Evolutionary conservation across 208 protist genomes (phyloP).

Genomic region (Crithidia thermophila): DNA sequence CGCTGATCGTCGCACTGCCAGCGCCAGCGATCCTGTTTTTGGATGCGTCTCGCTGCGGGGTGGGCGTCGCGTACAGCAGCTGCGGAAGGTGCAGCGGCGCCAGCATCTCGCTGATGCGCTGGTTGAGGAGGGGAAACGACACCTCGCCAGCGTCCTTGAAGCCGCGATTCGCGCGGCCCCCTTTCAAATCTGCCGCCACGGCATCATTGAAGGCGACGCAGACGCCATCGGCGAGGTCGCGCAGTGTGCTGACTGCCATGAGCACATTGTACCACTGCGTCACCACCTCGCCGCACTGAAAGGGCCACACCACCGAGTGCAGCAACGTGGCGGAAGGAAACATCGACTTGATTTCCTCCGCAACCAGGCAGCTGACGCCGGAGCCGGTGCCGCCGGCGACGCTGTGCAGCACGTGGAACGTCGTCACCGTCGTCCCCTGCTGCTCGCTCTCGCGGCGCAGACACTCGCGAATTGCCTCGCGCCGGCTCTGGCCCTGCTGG

Average conservation of each 20-base stretch:
- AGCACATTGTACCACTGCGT: slow-evolving; percentile 90
- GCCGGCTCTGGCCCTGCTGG: slow-evolving; percentile 56
- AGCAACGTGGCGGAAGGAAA: slow-evolving; percentile 64
- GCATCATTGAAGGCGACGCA: slow-evolving; percentile 72
- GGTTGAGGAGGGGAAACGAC: slow-evolving; percentile 48
- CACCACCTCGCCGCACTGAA: slow-evolving; percentile 78
- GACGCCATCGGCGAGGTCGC: slow-evolving; percentile 67
- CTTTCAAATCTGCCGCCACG: slow-evolving; percentile 34
- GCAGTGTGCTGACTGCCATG: slow-evolving; percentile 60
- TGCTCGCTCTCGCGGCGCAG: slow-evolving; percentile 79
- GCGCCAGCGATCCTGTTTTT: slow-evolving; percentile 20
- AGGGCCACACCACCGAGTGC: slow-evolving; percentile 82
- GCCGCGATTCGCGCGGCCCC: slow-evolving; percentile 17
- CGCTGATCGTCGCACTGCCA: neutral
- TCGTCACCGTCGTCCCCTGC: slow-evolving; percentile 49
- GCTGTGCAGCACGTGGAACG: slow-evolving; percentile 84
- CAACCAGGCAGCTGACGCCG: slow-evolving; percentile 82
- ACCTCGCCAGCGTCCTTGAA: slow-evolving; percentile 35
- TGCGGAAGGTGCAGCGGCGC: slow-evolving; percentile 67
- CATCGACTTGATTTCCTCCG: slow-evolving; percentile 64
- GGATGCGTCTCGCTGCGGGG: slow-evolving; percentile 24
- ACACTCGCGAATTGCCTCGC: slow-evolving; percentile 62
- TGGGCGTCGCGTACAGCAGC: slow-evolving; percentile 44
- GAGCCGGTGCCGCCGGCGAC: slow-evolving; percentile 91
- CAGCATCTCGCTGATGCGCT: slow-evolving; percentile 49